Evolutionary conservation across 495 filamentous ascomycete genomes (phyloP), one percentile per base, ranked within the genome.

Genomic region (Chaetomium cochliodes): DNA sequence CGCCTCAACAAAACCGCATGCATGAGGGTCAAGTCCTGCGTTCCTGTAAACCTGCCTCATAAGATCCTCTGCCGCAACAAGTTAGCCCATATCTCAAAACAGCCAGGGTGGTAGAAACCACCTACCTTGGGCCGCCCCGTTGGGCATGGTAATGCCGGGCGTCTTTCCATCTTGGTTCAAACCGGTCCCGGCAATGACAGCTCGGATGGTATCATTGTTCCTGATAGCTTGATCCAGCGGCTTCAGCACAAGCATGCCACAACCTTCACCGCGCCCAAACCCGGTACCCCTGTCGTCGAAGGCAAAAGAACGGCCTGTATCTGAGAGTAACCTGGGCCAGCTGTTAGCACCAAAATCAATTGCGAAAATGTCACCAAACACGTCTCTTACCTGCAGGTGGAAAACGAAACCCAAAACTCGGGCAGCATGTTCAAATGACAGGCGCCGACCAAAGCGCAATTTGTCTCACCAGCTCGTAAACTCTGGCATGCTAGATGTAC

Each of bases 401-500:
- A 74, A 54, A 80, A 82, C 7, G 80, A 56, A 16, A 56, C n/a
- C 53, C 53, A 56, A 56, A 56, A 79, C 67, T 87, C 84, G 8
- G 85, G 82, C 3, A 80, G 71, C 69, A 86, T 75, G 56, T 86
- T 87, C 15, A 89, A 69, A 66, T 84, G 80, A 56, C 79, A 83
- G 3, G 82, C 84, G n/a, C 80, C 85, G 33, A 87, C 83, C 18
- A 88, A 72, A 5, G 85, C 84, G 20, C 69, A 73, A 46, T 66
- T 70, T 0, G 77, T 77, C 41, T 84, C 82, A 5, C 81, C 80
- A 16, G 82, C 78, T 77, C 89, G 88, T 22, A 96, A 79, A 2
- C 88, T 87, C 67, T 91, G 92, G 71, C 92, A 94, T 54, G 92
- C 92, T 47, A 92, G 76, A 68, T 96, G 83, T 37, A 85, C 68